These are phyloP conservation scores for Actinidia chinensis DNA, from an alignment of 179 eudicot species.

Conservation along the genomic window DNA sequence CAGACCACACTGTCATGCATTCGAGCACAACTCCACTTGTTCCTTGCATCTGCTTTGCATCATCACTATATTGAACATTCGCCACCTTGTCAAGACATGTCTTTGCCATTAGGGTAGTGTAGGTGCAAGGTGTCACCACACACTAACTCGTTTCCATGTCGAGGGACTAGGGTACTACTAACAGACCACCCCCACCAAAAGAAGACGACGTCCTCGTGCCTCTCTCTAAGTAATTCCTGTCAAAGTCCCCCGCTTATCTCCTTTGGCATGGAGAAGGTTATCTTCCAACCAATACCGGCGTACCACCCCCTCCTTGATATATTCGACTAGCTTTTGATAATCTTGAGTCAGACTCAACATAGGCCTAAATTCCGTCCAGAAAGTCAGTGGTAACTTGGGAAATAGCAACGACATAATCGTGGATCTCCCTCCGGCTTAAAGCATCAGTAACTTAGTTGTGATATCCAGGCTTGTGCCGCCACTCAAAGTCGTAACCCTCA, in stretches of 20 bases:
- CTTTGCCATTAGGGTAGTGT: too few relatives aligned
- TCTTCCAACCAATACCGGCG: constrained; percentile 12
- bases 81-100: too few relatives aligned
- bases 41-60: too few relatives aligned
- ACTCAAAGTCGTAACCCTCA: too few relatives aligned
- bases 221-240: background rate
- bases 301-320: background rate
- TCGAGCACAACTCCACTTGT: too few relatives aligned
- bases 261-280: constrained; percentile 7
- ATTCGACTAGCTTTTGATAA: background rate
- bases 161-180: too few relatives aligned
- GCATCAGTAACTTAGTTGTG: background rate
- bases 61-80: too few relatives aligned
- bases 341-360: background rate
- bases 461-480: too few relatives aligned
- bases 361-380: background rate
- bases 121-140: too few relatives aligned
- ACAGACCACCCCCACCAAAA: too few relatives aligned
- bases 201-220: background rate
- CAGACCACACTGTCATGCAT: too few relatives aligned
- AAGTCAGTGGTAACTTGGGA: background rate
- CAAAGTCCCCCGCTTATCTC: background rate
- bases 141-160: too few relatives aligned
- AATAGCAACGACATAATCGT: background rate
- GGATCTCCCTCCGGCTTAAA: background rate